Percentiles rank a stretch among this genome's conserved stretches.
phyloP scores from a whole-genome alignment of 805 yeast species.

The Saccharomycopsis sp. region DNA sequence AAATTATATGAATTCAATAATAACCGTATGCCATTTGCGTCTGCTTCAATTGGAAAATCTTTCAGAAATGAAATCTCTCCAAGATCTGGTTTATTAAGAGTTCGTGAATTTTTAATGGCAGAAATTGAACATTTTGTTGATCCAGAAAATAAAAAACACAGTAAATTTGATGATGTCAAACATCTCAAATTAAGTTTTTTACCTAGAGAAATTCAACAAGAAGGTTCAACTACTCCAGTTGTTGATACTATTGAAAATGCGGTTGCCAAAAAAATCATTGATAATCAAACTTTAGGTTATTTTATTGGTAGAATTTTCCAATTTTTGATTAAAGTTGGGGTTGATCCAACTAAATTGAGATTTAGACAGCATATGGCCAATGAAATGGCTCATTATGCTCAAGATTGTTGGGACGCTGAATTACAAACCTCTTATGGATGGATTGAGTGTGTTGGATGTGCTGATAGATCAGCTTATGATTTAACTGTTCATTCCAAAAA shows the following conservation, averaged over 20 bases:
- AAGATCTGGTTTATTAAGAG: slow-evolving; percentile 93
- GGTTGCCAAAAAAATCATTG: slow-evolving; percentile 77
- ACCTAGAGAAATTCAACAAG: slow-evolving; percentile 80
- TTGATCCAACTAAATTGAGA: slow-evolving; percentile 71
- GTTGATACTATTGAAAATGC: slow-evolving; percentile 81
- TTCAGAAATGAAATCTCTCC: slow-evolving; percentile 99
- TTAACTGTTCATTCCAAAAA: slow-evolving; percentile 89
- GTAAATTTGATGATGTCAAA: slow-evolving; percentile 65
- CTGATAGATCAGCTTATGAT: slow-evolving; percentile 98
- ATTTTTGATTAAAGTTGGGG: slow-evolving; percentile 84
- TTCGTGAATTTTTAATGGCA: slow-evolving; percentile 98
- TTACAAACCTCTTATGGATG: slow-evolving; percentile 93
- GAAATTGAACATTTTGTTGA: slow-evolving; percentile 98
- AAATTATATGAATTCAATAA: slow-evolving; percentile 92
- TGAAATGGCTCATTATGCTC: slow-evolving; percentile 99
- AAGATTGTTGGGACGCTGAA: slow-evolving; percentile 99
- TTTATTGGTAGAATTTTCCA: slow-evolving; percentile 87
- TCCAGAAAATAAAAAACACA: slow-evolving; percentile 78
- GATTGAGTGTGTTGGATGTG: slow-evolving; percentile 99
- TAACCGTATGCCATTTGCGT: slow-evolving; percentile 97
- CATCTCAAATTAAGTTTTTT: slow-evolving; percentile 66
- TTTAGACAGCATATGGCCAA: slow-evolving; percentile 98
- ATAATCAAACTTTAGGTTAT: slow-evolving; percentile 94
- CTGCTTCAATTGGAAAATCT: slow-evolving; percentile 97
- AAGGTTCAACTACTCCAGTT: slow-evolving; percentile 64